These are phyloP conservation scores for Malbranchea zuffiana DNA, from an alignment of 2,329 filamentous ascomycete species.

Conservation along the genomic window DNA sequence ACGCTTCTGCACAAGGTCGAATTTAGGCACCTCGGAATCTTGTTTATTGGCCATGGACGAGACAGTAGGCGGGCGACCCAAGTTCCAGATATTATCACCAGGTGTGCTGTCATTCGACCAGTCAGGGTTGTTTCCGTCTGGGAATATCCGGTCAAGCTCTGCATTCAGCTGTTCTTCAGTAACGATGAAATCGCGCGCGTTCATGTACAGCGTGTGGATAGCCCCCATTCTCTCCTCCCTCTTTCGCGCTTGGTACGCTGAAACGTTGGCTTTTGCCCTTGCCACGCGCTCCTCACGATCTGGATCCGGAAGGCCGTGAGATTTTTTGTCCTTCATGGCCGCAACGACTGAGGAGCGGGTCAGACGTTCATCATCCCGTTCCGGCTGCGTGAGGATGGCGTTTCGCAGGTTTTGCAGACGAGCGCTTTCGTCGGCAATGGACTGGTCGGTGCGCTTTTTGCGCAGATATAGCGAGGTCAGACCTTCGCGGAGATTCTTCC, in stretches of 20 bases:
- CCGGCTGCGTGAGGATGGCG: conserved; percentile 49
- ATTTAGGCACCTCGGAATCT: conserved; percentile 26
- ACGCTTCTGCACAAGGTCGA: conserved; percentile 43
- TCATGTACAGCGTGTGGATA: conserved; percentile 80
- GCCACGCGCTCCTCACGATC: conserved; percentile 46
- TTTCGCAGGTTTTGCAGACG: conserved; percentile 42
- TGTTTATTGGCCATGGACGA: conserved; percentile 22
- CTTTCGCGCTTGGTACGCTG: conserved; percentile 41
- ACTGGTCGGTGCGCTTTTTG: conserved; percentile 40
- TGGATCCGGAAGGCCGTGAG: conserved; percentile 50
- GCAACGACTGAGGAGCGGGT: conserved; percentile 57
- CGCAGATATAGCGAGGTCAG: conserved; percentile 58
- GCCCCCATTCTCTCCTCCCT: conserved; percentile 54
- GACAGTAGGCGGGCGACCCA: conserved; percentile 36
- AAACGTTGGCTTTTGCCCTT: conserved; percentile 29
- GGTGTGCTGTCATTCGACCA: conserved; percentile 33
- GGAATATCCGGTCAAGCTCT: conserved; percentile 66
- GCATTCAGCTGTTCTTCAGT: conserved; percentile 64
- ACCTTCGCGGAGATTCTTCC: conserved; percentile 61
- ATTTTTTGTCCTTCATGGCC: conserved; percentile 40
- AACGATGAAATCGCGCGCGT: conserved; percentile 77
- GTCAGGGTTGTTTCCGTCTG: conserved; percentile 42
- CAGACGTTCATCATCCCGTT: conserved; percentile 64
- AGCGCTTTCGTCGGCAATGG: conserved; percentile 33
- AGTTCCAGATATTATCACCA: conserved; percentile 44